Base-by-base conservation (phyloP, 345 rosid species). In the Lagerstroemia speciosa region DNA sequence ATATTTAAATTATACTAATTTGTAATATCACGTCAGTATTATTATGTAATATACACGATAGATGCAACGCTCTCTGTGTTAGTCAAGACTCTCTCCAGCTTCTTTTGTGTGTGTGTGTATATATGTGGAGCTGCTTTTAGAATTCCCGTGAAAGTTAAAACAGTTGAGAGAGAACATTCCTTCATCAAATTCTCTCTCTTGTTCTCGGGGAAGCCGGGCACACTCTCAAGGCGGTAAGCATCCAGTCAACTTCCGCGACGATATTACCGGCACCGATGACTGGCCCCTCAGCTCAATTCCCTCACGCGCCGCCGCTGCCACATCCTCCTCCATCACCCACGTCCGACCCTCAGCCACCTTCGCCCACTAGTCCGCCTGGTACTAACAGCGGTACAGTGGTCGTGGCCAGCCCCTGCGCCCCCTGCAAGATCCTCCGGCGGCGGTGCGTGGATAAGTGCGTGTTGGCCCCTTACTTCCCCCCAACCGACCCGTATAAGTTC, bases 391-490 rank as follows among this genome's bases (percentile, higher is more conserved):
- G 37, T 2, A 1, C 36, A 11, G 38, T 53, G 29, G 9, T 58
- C 6, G 78, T 77, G n/a, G 79, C 85, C 8, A 85, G 87, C 76
- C 93, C 93, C 7, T 87, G 93, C 58, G 93, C 93, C 17, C 88
- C 93, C 65, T 86, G 93, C 81, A 88, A 81, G 72, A 84, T 87
- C 75, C 93, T 87, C 30, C 85, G 93, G 68, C 84, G 93, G 69
- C 71, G 88, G 50, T 87, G 93, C 67, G 81, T 70, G 0, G 88
- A 85, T 5, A 87, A 85, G 58, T 87, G 93, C 63, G 77, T 85
- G 34, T 65, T 88, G 5, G 93, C 93, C n/a, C 90, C 93, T 22
- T 88, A 85, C 70, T 87, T 88, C 66, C 93, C 93, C 14, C 93
- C 93, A 26, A 79, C 86, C 14, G 90, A 85, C 31, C 88, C 93